Base-by-base conservation (phyloP, 2,329 filamentous ascomycete species). In the Stachybotrys echinatus region DNA sequence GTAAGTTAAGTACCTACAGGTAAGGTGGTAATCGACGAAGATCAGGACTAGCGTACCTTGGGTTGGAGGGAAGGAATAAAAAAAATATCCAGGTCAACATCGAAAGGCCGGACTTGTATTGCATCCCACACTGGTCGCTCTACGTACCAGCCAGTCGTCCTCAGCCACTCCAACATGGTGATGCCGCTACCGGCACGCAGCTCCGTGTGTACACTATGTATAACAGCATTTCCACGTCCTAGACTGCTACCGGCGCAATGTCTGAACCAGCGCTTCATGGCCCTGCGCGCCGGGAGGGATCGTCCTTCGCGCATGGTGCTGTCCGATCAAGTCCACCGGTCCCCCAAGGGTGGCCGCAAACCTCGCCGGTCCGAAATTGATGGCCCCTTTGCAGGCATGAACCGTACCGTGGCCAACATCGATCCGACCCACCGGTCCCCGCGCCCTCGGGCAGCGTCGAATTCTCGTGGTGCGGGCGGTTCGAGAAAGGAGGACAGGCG, bases 261-360 rank as follows among this genome's bases (percentile, higher is more conserved):
- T 57, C 51, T 66, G 23, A 52, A 57, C 23, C 66, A 67, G 51
- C 67, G 71, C 48, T 64, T 67, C 54, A 61, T 66, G 49, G 66
- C 68, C 39, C 67, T 63, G 19, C 61, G 63, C 47, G 61, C 59
- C 48, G 27, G 10, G 10, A 67, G 61, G 50, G 54, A 64, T 51
- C 65, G 68, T 48, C 75, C 80, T 34, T 79, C 79, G 40, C 78
- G 80, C 47, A 82, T 83, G 80, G 73, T 80, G 23, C 71, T 84
- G 6, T 80, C 80, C 8, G 73, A 81, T 55, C 70, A 69, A 43
- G 80, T 83, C 21, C 69, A 71, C 37, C 71, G 69, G 52, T 49
- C 69, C 6, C 58, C 65, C 38, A 59, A 60, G 23, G 64, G 64
- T 52, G 64, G 67, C 22, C 63, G 60, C 49, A 70, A 58, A 50